phyloP scores from a whole-genome alignment of 164 flowering plant genomes.

The Macadamia integrifolia region DNA sequence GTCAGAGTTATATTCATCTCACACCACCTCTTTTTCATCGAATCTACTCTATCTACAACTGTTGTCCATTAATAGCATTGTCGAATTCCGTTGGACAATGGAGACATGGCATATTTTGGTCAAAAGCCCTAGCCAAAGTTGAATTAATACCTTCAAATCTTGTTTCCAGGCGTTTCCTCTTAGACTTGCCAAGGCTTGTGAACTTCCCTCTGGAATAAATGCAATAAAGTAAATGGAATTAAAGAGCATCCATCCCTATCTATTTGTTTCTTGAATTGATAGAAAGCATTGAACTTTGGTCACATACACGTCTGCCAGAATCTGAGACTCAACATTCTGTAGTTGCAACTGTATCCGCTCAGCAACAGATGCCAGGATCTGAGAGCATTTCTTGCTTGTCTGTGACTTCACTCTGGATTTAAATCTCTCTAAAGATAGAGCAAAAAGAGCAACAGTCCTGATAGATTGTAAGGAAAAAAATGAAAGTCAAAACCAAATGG shows the following conservation, averaged over 20 bases:
- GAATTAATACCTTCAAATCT: constrained; percentile 56
- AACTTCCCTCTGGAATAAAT: constrained; percentile 57
- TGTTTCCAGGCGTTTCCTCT: constrained; percentile 62
- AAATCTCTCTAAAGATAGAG: constrained; percentile 48
- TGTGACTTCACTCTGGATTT: constrained; percentile 48
- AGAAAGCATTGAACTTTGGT: constrained; percentile 3
- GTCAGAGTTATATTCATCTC: neutral
- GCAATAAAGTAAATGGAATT: neutral
- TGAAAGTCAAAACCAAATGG: constrained; percentile 6
- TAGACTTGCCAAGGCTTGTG: constrained; percentile 42
- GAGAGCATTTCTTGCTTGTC: constrained; percentile 55
- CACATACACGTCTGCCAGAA: constrained; percentile 66
- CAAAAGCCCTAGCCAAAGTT: no score
- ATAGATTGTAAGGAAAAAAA: constrained; percentile 11
- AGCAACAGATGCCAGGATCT: constrained; percentile 51
- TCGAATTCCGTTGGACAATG: no score
- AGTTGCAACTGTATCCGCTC: constrained; percentile 50
- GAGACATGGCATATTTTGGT: no score
- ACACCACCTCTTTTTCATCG: no score
- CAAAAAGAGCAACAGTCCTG: constrained; percentile 60
- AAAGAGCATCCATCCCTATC: constrained; percentile 6
- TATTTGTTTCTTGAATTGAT: neutral
- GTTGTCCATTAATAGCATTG: no score
- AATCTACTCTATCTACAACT: no score
- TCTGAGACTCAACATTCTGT: constrained; percentile 53